Evolutionary conservation across 352 stramenopile genomes (phyloP).

Genomic region (Thalassiosira livingstoniorum): DNA sequence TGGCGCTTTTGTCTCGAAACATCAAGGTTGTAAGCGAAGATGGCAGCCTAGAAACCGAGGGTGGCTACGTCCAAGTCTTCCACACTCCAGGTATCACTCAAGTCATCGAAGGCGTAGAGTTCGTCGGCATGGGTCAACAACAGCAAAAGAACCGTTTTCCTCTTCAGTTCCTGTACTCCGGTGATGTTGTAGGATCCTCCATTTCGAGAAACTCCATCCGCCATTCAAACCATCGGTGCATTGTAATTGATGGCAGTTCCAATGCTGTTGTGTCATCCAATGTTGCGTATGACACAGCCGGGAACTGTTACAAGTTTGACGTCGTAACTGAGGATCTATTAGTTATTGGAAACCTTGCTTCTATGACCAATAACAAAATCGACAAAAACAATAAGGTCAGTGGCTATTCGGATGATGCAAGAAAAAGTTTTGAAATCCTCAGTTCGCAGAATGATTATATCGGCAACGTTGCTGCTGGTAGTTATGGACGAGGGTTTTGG

Average conservation of each 20-base stretch:
- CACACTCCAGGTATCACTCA: conserved; percentile 64
- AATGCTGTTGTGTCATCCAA: conserved; percentile 57
- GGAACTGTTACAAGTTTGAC: conserved; percentile 58
- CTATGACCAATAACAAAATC: conserved; percentile 46
- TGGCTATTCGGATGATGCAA: conserved; percentile 35
- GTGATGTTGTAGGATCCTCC: conserved; percentile 43
- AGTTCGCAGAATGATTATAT: conserved; percentile 54
- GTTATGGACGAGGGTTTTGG: conserved; percentile 26
- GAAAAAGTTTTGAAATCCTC: conserved; percentile 32
- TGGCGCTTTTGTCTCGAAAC: conserved; percentile 63
- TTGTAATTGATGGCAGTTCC: conserved; percentile 60
- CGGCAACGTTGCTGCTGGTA: conserved; percentile 62
- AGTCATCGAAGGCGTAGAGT: conserved; percentile 66
- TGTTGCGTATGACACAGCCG: conserved; percentile 54
- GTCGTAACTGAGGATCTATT: conserved; percentile 45
- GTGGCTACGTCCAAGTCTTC: conserved; percentile 65
- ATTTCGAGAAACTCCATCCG: conserved; percentile 63
- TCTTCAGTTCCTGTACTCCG: conserved; percentile 61
- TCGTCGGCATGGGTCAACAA: conserved; percentile 66
- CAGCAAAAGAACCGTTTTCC: conserved; percentile 57
- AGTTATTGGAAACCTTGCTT: conserved; percentile 46
- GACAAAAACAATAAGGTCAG: conserved; percentile 10
- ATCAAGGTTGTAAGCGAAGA: conserved; percentile 63
- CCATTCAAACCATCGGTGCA: conserved; percentile 52
- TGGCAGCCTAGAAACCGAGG: conserved; percentile 13